Percentiles rank a stretch among this genome's conserved stretches.
Conservation (phyloP, 2,329 filamentous ascomycete species). For the Penicillium sp. region DNA sequence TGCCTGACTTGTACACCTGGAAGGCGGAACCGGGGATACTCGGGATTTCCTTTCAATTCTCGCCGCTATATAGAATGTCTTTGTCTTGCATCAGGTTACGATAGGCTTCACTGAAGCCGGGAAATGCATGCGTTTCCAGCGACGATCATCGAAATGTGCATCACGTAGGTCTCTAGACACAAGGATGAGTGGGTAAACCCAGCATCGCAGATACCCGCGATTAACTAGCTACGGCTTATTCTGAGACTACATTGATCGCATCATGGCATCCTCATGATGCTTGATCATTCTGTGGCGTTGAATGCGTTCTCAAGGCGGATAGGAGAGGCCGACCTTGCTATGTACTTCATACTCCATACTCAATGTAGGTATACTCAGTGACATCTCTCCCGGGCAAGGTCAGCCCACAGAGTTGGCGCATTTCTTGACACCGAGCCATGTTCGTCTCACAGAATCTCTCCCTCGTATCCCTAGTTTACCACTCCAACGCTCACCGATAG, state of each 20-base stretch:
- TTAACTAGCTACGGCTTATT: background rate
- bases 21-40: background rate
- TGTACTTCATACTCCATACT: background rate
- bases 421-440: background rate
- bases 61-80: background rate
- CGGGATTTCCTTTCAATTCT: background rate
- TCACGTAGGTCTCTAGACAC: background rate
- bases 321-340: too few relatives aligned
- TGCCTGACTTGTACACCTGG: background rate
- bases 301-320: background rate
- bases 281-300: background rate
- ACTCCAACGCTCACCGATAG: background rate
- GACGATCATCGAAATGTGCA: background rate
- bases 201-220: background rate
- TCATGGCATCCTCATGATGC: background rate
- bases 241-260: background rate
- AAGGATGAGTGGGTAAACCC: background rate
- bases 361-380: background rate
- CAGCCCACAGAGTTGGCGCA: background rate
- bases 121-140: background rate
- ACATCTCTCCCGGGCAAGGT: background rate
- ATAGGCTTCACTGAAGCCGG: constrained; percentile 1
- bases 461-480: background rate
- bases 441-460: background rate
- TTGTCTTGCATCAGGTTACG: background rate